These are phyloP conservation scores for Pseudogymnoascus destructans DNA, from an alignment of 2,329 filamentous ascomycete genomes.

Conservation along the genomic window DNA sequence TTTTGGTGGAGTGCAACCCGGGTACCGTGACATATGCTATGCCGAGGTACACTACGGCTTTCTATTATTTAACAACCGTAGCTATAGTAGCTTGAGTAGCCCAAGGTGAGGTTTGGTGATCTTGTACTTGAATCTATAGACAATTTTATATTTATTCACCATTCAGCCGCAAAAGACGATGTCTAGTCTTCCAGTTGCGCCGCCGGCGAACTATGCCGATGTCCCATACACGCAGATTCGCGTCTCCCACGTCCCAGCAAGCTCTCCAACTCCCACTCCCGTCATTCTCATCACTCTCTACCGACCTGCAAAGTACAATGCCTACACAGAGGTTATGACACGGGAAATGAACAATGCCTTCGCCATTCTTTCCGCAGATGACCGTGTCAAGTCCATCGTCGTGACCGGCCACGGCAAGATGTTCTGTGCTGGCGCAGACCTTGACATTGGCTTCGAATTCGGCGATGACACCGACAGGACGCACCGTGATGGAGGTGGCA, in stretches of 20 bases:
- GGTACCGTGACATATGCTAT: background rate
- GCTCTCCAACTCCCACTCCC: conserved; percentile 41
- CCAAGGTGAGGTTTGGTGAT: background rate
- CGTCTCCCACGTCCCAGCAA: conserved; percentile 35
- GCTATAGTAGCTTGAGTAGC: background rate
- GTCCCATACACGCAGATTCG: conserved; percentile 32
- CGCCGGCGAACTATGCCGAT: conserved; percentile 29
- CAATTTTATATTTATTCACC: background rate
- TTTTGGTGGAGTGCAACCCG: background rate
- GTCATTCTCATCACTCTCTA: conserved; percentile 50
- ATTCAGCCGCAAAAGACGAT: background rate
- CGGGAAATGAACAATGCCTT: conserved; percentile 44
- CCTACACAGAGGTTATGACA: conserved; percentile 52
- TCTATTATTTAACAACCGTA: background rate
- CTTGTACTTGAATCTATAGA: background rate
- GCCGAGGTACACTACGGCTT: background rate
- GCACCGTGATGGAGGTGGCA: conserved; percentile 39
- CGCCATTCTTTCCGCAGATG: conserved; percentile 36
- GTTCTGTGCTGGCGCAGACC: conserved; percentile 47
- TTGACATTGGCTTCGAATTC: conserved; percentile 27
- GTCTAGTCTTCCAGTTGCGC: conserved; percentile 8
- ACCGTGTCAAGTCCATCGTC: conserved; percentile 40
- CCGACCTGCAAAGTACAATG: conserved; percentile 54
- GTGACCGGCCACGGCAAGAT: conserved; percentile 37
- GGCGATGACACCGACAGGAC: conserved; percentile 18